These are phyloP conservation scores for Phialophora chinensis DNA, from an alignment of 2,329 filamentous ascomycete genomes.

Conservation along the genomic window DNA sequence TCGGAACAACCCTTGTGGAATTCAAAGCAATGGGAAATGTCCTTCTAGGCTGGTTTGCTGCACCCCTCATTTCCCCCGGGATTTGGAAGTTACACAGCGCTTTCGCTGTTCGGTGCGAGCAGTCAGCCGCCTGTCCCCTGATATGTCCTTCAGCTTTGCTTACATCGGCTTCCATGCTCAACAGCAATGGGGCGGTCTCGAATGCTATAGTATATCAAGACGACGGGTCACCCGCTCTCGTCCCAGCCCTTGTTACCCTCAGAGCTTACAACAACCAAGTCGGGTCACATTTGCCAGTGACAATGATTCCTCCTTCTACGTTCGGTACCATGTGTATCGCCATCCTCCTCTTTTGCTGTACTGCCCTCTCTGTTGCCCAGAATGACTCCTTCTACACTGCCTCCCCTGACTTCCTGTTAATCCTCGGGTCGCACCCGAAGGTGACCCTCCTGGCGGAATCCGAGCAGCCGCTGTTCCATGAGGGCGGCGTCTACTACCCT, in stretches of 20 bases:
- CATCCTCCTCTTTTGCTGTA: background rate
- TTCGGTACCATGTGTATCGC: background rate
- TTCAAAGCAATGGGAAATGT: no score
- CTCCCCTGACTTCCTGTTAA: conserved; percentile 9
- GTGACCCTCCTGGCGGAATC: conserved; percentile 14
- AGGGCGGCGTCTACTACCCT: conserved; percentile 19
- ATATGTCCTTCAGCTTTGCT: background rate
- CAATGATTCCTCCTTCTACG: background rate
- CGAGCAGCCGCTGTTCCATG: conserved; percentile 17
- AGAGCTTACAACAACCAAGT: background rate
- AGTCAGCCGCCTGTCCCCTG: background rate
- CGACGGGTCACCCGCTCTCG: background rate
- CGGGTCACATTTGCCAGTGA: background rate
- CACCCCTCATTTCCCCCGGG: background rate
- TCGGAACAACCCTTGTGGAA: no score
- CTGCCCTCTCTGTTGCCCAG: conserved; percentile 2
- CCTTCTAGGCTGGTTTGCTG: no score
- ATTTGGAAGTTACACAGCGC: background rate
- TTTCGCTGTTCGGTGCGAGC: conserved; percentile 1
- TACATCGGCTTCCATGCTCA: background rate
- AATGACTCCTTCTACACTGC: conserved; percentile 5
- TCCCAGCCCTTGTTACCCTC: background rate
- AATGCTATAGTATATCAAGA: background rate
- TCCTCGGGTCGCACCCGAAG: conserved; percentile 12
- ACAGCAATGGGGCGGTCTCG: background rate